A percentile compares a stretch with the other conserved stretches of the same genome.
Conservation (phyloP, 2,329 filamentous ascomycete species). For the Aspergillus fructus region DNA sequence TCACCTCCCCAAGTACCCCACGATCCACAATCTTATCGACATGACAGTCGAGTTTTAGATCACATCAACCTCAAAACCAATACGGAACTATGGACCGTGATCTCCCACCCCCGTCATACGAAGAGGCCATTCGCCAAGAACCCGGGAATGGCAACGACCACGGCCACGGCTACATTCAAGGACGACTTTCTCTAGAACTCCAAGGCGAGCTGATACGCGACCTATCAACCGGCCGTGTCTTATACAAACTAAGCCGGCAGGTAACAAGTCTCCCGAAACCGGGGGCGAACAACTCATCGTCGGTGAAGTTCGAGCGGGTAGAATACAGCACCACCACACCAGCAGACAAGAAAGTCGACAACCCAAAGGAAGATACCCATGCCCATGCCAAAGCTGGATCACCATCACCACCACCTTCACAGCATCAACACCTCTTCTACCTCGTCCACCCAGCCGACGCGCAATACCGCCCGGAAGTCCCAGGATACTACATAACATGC, state of each 20-base stretch:
- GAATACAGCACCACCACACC: neutral
- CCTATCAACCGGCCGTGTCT: neutral
- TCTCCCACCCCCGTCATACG: neutral
- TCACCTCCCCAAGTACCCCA: no score
- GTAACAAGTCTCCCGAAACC: neutral
- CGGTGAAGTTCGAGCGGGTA: neutral
- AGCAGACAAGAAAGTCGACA: no score
- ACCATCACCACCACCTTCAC: no score
- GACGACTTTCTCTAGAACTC: neutral
- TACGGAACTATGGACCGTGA: neutral
- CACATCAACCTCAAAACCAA: no score
- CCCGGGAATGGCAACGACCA: neutral
- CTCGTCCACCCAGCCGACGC: constrained; percentile 18
- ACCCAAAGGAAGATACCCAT: no score
- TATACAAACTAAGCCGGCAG: neutral
- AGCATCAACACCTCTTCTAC: constrained; percentile 10
- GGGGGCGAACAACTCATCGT: neutral
- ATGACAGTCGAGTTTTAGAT: no score
- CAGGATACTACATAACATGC: constrained; percentile 17
- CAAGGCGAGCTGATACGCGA: neutral
- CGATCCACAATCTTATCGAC: no score
- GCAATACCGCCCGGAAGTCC: constrained; percentile 18
- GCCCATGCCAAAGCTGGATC: no score
- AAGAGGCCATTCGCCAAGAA: neutral
- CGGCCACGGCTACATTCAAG: no score